Conservation (phyloP, 2,329 filamentous ascomycete species). For the Penicillium sp. region DNA sequence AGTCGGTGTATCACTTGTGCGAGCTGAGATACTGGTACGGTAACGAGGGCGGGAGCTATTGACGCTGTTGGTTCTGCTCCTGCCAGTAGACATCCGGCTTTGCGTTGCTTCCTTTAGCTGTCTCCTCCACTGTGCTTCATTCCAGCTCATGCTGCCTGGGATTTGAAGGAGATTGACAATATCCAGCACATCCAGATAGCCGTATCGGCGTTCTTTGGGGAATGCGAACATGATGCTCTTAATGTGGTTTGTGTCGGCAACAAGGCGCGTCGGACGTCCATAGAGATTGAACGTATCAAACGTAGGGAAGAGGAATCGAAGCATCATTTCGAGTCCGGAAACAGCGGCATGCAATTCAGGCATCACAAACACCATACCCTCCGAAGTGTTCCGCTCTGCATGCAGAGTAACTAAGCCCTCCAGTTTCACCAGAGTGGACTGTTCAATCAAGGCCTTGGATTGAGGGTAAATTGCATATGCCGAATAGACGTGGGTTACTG, state of each 20-base stretch:
- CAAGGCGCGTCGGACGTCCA: slow-evolving; percentile 81
- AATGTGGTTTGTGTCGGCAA: slow-evolving; percentile 84
- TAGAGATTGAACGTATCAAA: slow-evolving; percentile 94
- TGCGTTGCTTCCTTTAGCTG: slow-evolving; percentile 87
- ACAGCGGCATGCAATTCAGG: slow-evolving; percentile 91
- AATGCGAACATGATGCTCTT: slow-evolving; percentile 98
- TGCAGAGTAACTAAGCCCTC: slow-evolving; percentile 91
- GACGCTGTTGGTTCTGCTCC: slow-evolving; percentile 57
- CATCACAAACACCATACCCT: slow-evolving; percentile 98
- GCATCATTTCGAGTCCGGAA: slow-evolving; percentile 91
- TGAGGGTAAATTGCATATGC: slow-evolving; percentile 97
- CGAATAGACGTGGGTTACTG: slow-evolving; percentile 86
- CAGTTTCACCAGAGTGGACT: slow-evolving; percentile 90
- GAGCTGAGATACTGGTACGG: slow-evolving; percentile 41
- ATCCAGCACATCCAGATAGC: slow-evolving; percentile 87
- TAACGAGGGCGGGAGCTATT: slow-evolving; percentile 57
- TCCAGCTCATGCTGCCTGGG: slow-evolving; percentile 76
- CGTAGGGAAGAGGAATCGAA: slow-evolving; percentile 88
- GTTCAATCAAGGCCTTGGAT: slow-evolving; percentile 88
- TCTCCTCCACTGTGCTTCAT: slow-evolving; percentile 86
- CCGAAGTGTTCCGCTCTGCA: slow-evolving; percentile 74
- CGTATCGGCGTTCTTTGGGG: slow-evolving; percentile 84
- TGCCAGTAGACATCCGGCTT: slow-evolving; percentile 41
- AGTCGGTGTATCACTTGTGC: slow-evolving; percentile 41
- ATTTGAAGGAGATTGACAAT: slow-evolving; percentile 79